Percentiles rank a stretch among this genome's conserved stretches.
These are phyloP conservation scores for Knufia petricola DNA, from an alignment of 2,329 filamentous ascomycete species.

Conservation along the genomic window DNA sequence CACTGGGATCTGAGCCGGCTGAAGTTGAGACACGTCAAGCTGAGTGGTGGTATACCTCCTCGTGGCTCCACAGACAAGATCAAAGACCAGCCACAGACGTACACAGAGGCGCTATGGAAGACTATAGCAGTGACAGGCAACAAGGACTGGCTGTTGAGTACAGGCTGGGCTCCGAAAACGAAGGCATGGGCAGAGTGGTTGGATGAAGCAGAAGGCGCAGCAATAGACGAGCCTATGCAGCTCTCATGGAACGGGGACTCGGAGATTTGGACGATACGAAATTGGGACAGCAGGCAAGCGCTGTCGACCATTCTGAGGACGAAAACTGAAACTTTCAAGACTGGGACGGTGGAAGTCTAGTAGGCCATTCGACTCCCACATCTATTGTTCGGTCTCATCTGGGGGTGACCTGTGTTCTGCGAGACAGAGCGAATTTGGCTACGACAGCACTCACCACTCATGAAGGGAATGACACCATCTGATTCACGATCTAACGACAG, in stretches of 20 bases:
- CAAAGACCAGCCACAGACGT: constrained; percentile 22
- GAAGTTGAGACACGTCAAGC: constrained; percentile 25
- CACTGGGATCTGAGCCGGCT: constrained; percentile 43
- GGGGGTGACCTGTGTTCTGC: too few relatives aligned
- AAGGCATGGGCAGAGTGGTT: constrained; percentile 36
- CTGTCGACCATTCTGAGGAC: constrained; percentile 20
- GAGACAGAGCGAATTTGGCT: too few relatives aligned
- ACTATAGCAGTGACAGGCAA: constrained; percentile 38
- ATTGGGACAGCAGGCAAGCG: constrained; percentile 21
- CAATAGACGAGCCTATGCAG: constrained; percentile 18
- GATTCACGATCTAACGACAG: constrained; percentile 2
- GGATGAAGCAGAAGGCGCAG: constrained; percentile 26
- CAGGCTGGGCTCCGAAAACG: constrained; percentile 35
- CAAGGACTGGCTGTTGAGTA: constrained; percentile 34
- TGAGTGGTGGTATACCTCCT: constrained; percentile 20
- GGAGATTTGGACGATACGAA: constrained; percentile 21
- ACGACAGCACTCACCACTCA: not conserved
- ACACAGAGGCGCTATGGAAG: constrained; percentile 42
- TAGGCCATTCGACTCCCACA: too few relatives aligned
- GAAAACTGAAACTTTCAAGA: constrained; percentile 16
- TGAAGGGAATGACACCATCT: not conserved
- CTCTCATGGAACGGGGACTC: constrained; percentile 12
- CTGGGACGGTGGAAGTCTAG: constrained; percentile 2
- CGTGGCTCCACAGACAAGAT: constrained; percentile 11
- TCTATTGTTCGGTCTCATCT: too few relatives aligned